A percentile compares a stretch with the other conserved stretches of the same genome.
phyloP scores from a whole-genome alignment of 2,329 filamentous ascomycete species.

The Exophiala mesophila region DNA sequence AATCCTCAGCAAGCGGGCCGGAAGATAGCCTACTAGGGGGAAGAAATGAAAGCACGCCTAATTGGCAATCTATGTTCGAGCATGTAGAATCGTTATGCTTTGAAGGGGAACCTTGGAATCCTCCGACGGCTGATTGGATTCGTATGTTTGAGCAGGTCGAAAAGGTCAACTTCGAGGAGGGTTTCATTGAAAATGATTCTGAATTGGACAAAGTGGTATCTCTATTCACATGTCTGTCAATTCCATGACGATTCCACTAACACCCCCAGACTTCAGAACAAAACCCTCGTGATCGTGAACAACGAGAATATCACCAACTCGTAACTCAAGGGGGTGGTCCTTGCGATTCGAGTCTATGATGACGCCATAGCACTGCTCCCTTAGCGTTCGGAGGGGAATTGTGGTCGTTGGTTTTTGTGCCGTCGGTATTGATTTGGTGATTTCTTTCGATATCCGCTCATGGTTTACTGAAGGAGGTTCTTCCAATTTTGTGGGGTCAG shows the following conservation, averaged over 20 bases:
- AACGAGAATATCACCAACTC: conserved; percentile 1
- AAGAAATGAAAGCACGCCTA: not conserved
- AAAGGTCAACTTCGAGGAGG: not conserved
- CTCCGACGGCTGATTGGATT: not conserved
- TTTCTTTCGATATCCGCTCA: not conserved
- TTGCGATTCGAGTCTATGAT: conserved; percentile 1
- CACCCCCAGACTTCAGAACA: not conserved
- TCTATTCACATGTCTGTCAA: not conserved
- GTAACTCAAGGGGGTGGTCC: not conserved
- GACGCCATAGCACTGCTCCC: not conserved
- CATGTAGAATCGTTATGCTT: not conserved
- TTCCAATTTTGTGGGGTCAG: not conserved
- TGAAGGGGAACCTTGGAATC: not conserved
- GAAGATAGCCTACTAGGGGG: not conserved
- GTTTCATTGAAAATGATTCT: not conserved
- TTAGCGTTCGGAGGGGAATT: not conserved
- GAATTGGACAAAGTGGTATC: conserved; percentile 1
- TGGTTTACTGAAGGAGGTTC: not conserved
- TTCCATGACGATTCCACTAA: conserved; percentile 1
- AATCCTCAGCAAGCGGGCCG: not conserved
- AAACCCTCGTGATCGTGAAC: not conserved
- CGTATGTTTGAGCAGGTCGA: not conserved
- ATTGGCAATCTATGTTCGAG: not conserved
- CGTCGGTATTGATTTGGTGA: not conserved
- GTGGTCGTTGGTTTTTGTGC: not conserved